Evolutionary conservation across 2,329 filamentous ascomycete species (phyloP).

Genomic region (Botrytis squamosa): DNA sequence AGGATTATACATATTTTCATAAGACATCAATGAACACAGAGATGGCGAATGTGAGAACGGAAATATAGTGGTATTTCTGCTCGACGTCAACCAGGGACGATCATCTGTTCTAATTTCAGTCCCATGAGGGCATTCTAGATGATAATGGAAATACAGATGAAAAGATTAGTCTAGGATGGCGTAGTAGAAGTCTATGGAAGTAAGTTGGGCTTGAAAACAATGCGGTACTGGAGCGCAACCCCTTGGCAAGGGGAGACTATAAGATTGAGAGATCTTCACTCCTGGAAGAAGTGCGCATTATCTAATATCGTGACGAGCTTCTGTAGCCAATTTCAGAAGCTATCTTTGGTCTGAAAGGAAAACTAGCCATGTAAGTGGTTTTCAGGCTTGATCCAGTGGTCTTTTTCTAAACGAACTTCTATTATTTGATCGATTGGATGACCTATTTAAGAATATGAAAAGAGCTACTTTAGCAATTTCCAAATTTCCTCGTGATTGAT

Average conservation of each 20-base stretch:
- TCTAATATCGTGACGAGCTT: not conserved
- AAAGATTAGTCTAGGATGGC: not conserved
- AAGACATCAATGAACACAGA: not conserved
- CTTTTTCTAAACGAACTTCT: not conserved
- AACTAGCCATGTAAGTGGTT: not conserved
- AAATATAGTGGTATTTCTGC: not conserved
- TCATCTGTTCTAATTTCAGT: not conserved
- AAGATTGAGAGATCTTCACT: not conserved
- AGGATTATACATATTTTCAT: not conserved
- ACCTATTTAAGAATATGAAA: not conserved
- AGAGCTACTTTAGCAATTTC: not conserved
- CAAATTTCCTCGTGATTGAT: not conserved
- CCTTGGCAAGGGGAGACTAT: not conserved
- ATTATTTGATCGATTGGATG: not conserved
- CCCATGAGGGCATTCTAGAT: not conserved
- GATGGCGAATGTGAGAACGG: not conserved
- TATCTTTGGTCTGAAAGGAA: not conserved
- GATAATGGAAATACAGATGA: not conserved
- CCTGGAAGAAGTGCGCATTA: not conserved
- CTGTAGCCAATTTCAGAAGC: not conserved
- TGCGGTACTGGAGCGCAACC: not conserved
- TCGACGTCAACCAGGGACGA: not conserved
- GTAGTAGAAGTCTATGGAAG: not conserved
- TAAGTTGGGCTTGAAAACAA: not conserved
- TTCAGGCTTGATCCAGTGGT: not conserved